These are phyloP conservation scores for Blastocystis sp. DNA, from an alignment of 352 stramenopile species.

Conservation along the genomic window DNA sequence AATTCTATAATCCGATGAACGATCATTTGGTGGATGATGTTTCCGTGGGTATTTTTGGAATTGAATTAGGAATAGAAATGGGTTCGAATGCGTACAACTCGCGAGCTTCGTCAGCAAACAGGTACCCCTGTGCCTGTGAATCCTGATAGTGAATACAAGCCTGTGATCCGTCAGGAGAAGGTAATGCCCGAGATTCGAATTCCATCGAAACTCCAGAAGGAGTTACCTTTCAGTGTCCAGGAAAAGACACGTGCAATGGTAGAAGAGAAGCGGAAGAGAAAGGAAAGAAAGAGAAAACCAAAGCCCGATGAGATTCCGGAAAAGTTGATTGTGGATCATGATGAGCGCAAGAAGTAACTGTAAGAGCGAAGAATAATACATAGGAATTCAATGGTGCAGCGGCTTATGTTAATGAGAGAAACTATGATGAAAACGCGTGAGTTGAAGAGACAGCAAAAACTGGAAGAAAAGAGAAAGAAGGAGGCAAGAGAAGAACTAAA, in stretches of 20 bases:
- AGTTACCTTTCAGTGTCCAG: conserved; percentile 86
- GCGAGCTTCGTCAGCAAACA: conserved; percentile 88
- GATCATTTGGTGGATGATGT: conserved; percentile 77
- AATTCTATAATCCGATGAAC: conserved; percentile 96
- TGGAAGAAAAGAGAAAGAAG: neutral
- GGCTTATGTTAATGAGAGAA: conserved; percentile 37
- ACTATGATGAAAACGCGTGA: conserved; percentile 22
- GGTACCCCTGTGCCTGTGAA: conserved; percentile 91
- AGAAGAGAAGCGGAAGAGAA: conserved; percentile 77
- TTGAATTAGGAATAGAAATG: conserved; percentile 1
- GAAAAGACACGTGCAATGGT: conserved; percentile 73
- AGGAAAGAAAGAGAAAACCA: conserved; percentile 56
- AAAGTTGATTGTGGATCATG: conserved; percentile 85
- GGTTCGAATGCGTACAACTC: conserved; percentile 71
- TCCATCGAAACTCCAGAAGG: conserved; percentile 91
- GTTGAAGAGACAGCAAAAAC: neutral
- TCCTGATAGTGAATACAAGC: conserved; percentile 95
- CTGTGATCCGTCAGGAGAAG: conserved; percentile 86
- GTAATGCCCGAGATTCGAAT: conserved; percentile 89
- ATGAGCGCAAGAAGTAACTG: conserved; percentile 78
- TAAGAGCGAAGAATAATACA: neutral
- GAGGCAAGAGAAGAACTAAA: conserved; percentile 14
- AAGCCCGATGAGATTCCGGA: conserved; percentile 31
- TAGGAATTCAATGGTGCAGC: conserved; percentile 58
- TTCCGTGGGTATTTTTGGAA: neutral